Conservation (phyloP, 192 early-diverging fungal species). For the Spinellus fusiger region DNA sequence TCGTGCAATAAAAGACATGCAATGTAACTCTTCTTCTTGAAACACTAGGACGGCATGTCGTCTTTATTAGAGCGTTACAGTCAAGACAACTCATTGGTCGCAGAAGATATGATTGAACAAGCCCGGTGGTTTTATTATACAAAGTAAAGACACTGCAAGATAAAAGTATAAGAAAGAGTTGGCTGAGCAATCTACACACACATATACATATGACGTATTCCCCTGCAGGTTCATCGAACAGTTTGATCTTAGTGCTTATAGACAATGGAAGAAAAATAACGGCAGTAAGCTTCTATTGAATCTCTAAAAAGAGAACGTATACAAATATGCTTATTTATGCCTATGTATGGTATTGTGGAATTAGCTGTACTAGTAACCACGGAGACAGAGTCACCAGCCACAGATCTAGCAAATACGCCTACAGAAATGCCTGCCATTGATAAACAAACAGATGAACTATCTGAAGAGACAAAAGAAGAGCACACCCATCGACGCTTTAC, state of each 20-base stretch:
- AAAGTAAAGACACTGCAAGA: slow-evolving; percentile 33
- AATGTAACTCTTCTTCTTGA: neutral
- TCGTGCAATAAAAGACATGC: neutral
- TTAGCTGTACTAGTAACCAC: no score
- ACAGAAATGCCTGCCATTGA: no score
- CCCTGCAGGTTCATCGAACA: slow-evolving; percentile 29
- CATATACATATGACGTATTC: neutral
- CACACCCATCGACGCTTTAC: slow-evolving; percentile 19
- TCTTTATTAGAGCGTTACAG: slow-evolving; percentile 22
- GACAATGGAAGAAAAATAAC: slow-evolving; percentile 23
- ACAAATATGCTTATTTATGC: neutral
- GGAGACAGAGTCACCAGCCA: neutral
- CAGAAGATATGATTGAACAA: slow-evolving; percentile 23
- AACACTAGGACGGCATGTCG: slow-evolving; percentile 27
- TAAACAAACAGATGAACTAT: neutral
- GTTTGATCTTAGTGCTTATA: slow-evolving; percentile 31
- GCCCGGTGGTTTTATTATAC: slow-evolving; percentile 42
- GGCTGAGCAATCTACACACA: neutral
- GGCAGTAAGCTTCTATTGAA: neutral
- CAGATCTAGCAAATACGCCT: neutral
- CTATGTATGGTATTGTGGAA: no score
- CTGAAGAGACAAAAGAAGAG: neutral
- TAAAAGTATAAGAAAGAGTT: neutral
- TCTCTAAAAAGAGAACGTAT: neutral
- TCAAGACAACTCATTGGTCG: slow-evolving; percentile 9